Base-by-base conservation (phyloP, 768 basidiomycete species). In the Imleria badia region DNA sequence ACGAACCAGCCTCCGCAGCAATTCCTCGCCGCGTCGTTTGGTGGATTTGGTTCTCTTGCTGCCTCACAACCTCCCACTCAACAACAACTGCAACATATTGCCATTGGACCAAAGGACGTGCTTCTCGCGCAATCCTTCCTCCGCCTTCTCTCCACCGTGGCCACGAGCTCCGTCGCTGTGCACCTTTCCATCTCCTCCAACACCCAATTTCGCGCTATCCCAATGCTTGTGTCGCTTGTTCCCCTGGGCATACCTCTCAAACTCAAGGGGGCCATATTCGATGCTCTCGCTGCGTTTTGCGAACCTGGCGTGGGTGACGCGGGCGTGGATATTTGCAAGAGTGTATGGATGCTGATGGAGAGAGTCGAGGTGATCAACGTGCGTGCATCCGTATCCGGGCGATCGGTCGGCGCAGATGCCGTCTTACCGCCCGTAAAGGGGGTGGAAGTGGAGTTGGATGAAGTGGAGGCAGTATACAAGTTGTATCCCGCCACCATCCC, bases 401-500 rank as follows among this genome's bases (percentile, higher is more conserved):
- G 55, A 35, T 35, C 43, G n/a, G 39, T 48, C 34, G 60, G 56
- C 63, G 75, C 23, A 69, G 78, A 39, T 40, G 45, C 52, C 10
- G 58, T 66, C 39, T 64, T 87, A 9, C 76, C 82, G 5, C 77
- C 85, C 22, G 80, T 81, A 12, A 88, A 86, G 64, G 93, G 94
- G 0, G 86, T 94, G 5, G 86, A 95, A 59, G 81, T 89, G 6
- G 93, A 96, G 67, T 72, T 98, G 58, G 93, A 94, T 60, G 87
- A 93, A 60, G 83, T 94, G 48, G 96, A 98, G 71, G 76, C 89
- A 13, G 77, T 80, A 5, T 83, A 87, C 66, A 81, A 82, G 68
- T 65, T 87, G 51, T 98, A 96, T 70, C 94, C 95, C 0, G 82
- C 91, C 9, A 96, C 95, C 0, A 86, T 91, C 20, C 87, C 95